Base-by-base conservation (phyloP, 257 asterid genomes). In the Prunella vulgaris region DNA sequence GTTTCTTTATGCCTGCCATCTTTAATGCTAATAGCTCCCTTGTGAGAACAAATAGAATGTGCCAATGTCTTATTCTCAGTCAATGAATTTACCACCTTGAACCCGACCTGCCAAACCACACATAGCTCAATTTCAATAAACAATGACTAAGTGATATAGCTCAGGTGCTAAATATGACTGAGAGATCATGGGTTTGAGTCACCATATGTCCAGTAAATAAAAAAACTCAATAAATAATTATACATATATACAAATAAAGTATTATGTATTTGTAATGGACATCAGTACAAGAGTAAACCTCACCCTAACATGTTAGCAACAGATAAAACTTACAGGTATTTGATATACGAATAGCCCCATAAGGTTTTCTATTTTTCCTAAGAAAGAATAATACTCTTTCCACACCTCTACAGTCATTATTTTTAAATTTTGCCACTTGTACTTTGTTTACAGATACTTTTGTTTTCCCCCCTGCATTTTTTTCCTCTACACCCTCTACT, bases 31-130 rank as follows among this genome's bases (percentile, higher is more conserved):
- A 68, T 77, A 82, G 77, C 87, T 84, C 83, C 83, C 81, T 75
- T 69, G 79, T 71, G 73, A 77, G 69, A 71, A 77, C 78, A 67
- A 83, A 65, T 70, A 68, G 66, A 73, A 72, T 74, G 70, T 78
- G 82, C 81, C 83, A 70, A 76, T 52, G 64, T 78, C 80, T 85
- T 84, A 84, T 89, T 86, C 75, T 78, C 75, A 67, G 74, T 52
- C 71, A 17, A 66, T 49, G 46, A 76, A 67, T 72, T 93, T 82
- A 93, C 98, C 98, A 90, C 88, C 88, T 84, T 21, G 92, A 77
- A 48, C 84, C 74, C 24, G 95, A 81, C 95, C 98, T 93, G 96
- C 88, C 81, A 85, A 70, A 66, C 35, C 5, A 72, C 65, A 71
- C 30, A 62, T 3, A 25, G n/a, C 52, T 80, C 28, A 78, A 59